Base-by-base conservation (phyloP, 768 basidiomycete species). In the Kwoniella sp. region DNA sequence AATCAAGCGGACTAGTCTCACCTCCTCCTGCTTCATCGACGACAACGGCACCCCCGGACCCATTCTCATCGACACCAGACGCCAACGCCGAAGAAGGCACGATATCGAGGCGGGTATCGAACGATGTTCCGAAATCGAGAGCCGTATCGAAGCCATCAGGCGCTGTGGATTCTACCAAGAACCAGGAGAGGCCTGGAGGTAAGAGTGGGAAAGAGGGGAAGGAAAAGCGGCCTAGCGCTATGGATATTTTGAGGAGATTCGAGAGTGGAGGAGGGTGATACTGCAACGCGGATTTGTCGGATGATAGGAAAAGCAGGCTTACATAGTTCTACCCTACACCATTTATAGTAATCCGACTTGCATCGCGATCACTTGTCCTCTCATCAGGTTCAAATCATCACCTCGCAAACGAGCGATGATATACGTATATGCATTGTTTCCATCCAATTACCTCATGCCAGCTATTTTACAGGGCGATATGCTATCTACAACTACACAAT, bases 241-340 rank as follows among this genome's bases (percentile, higher is more conserved):
- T 69, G 66, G 73, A 74, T 58, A 65, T 74, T 13, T 38, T 74
- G 48, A 72, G 67, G 45, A 51, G 70, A 5, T 70, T 74, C 30
- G 65, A 67, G 17, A 50, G 55, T 28, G 68, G 65, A 25, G 63
- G 66, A 11, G 23, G 17, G 37, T 30, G n/a, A n/a, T n/a, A n/a
- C 47, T 48, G 47, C 20, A 20, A 48, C 47, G 13, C n/a, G n/a
- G n/a, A n/a, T n/a, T n/a, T n/a, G n/a, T n/a, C n/a, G n/a, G n/a
- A n/a, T n/a, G n/a, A n/a, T n/a, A n/a, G n/a, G n/a, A n/a, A n/a
- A n/a, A n/a, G n/a, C n/a, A n/a, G n/a, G n/a, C n/a, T n/a, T n/a
- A n/a, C n/a, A n/a, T n/a, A n/a, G n/a, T n/a, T n/a, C n/a, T n/a
- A n/a, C n/a, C n/a, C n/a, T n/a, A n/a, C n/a, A n/a, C n/a, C n/a